A percentile compares a stretch with the other conserved stretches of the same genome.
phyloP scores from a whole-genome alignment of 805 yeast genomes.

The Ogataea trehalophila region DNA sequence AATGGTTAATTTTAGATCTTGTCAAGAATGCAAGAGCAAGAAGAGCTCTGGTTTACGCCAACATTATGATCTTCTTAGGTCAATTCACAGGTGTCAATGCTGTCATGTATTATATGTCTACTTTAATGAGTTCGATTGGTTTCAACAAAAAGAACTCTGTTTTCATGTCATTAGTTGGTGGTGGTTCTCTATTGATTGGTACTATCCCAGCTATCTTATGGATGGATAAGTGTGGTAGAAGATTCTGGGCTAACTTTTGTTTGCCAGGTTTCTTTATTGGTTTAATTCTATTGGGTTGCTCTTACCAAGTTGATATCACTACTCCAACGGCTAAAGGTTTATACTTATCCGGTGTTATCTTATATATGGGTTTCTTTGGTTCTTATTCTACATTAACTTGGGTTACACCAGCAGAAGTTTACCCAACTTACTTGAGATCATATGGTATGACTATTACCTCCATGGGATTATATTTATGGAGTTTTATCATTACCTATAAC shows the following conservation, averaged over 20 bases:
- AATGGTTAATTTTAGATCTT: conserved; percentile 45
- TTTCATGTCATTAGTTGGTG: conserved; percentile 66
- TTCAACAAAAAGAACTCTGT: conserved; percentile 48
- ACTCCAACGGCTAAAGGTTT: conserved; percentile 50
- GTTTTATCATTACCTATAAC: conserved; percentile 61
- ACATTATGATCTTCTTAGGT: conserved; percentile 53
- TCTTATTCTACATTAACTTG: conserved; percentile 63
- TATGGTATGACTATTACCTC: conserved; percentile 62
- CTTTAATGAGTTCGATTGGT: conserved; percentile 51
- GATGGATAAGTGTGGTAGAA: conserved; percentile 54
- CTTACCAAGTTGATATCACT: conserved; percentile 42
- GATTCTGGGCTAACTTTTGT: conserved; percentile 57
- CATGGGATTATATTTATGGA: conserved; percentile 53
- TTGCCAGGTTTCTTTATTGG: conserved; percentile 55
- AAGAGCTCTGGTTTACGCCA: conserved; percentile 54
- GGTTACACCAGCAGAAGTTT: conserved; percentile 65
- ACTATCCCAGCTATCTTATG: conserved; percentile 60
- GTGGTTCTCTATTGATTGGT: conserved; percentile 57
- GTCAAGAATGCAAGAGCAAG: conserved; percentile 53
- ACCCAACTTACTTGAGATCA: conserved; percentile 53
- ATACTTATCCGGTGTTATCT: conserved; percentile 56
- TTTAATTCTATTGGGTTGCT: conserved; percentile 53
- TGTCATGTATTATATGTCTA: conserved; percentile 60
- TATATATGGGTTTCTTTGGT: conserved; percentile 65
- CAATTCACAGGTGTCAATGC: conserved; percentile 69